Base-by-base conservation (phyloP, 768 basidiomycete species). In the Mycena belliarum region DNA sequence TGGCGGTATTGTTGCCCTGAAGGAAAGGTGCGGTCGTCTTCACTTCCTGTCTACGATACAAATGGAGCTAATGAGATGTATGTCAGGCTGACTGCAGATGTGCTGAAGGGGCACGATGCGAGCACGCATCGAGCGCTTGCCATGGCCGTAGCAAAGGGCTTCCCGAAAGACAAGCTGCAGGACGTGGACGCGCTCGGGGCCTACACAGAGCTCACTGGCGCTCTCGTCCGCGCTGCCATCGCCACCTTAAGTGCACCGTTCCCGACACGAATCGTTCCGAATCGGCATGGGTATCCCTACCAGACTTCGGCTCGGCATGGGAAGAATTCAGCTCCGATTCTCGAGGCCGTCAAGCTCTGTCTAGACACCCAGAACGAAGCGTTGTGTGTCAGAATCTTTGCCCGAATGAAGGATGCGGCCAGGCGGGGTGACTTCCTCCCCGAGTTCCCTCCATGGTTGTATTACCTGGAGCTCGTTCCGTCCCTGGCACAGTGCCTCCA, bases 311-410 rank as follows among this genome's bases (percentile, higher is more conserved):
- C 6, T 23, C 41, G 18, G 3, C 15, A 33, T 3, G 29, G 16
- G 16, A n/a, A 45, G 48, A 26, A 37, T 28, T 51, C 37, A 4
- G 44, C 41, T 3, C 49, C 23, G 12, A 42, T 52, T 12, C 20
- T 56, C 32, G 43, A 54, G 24, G 55, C 46, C 2, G 16, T 63
- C 15, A 45, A 63, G 43, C 51, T 63, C 29, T 60, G 58, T 40
- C n/a, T 59, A 28, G 48, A 54, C 1, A 53, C 46, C 15, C n/a
- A 37, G 14, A 48, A 52, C 33, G 38, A 21, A 10, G n/a, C 4
- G 1, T 20, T 53, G 6, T 59, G 54, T 49, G 20, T 20, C 26
- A 23, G 18, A 21, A 50, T 59, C 12, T 60, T 60, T 14, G n/a
- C 23, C 26, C 57, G 42, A 42, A 63, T 63, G 58, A 50, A 50